Conservation (phyloP, 768 basidiomycete species). For the Tylopilus subfusipes region DNA sequence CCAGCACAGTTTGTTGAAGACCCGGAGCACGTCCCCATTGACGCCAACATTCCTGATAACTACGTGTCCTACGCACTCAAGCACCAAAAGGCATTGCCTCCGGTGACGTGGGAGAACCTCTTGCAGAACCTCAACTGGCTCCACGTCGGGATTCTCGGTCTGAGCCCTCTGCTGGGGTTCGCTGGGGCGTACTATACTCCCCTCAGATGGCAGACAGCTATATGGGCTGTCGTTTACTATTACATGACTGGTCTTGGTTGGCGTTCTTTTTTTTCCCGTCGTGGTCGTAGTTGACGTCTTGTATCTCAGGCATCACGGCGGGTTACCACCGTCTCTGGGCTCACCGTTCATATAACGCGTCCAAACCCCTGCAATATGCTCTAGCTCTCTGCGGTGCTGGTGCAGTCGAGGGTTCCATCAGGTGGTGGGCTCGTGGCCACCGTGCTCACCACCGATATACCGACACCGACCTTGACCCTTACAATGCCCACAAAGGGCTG, state of each 20-base stretch:
- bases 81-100: slow-evolving; percentile 64
- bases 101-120: slow-evolving; percentile 58
- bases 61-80: slow-evolving; percentile 75
- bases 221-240: slow-evolving; percentile 69
- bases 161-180: slow-evolving; percentile 72
- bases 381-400: slow-evolving; percentile 86
- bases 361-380: slow-evolving; percentile 76
- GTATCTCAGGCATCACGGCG: slow-evolving; percentile 66
- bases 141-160: slow-evolving; percentile 64
- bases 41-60: slow-evolving; percentile 73
- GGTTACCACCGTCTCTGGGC: slow-evolving; percentile 99
- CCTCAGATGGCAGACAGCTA: slow-evolving; percentile 68
- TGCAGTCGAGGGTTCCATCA: slow-evolving; percentile 94
- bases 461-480: slow-evolving; percentile 95
- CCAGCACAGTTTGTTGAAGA: slow-evolving; percentile 19
- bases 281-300: slow-evolving; percentile 30
- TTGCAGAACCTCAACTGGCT: slow-evolving; percentile 72
- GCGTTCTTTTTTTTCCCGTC: slow-evolving; percentile 36
- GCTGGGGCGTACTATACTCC: slow-evolving; percentile 65
- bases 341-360: slow-evolving; percentile 93
- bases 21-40: slow-evolving; percentile 37
- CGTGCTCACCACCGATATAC: slow-evolving; percentile 97
- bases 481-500: slow-evolving; percentile 88
- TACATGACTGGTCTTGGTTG: slow-evolving; percentile 79
- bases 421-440: slow-evolving; percentile 99